Conservation (phyloP, 768 basidiomycete genomes). For the Tephrocybe sp. region DNA sequence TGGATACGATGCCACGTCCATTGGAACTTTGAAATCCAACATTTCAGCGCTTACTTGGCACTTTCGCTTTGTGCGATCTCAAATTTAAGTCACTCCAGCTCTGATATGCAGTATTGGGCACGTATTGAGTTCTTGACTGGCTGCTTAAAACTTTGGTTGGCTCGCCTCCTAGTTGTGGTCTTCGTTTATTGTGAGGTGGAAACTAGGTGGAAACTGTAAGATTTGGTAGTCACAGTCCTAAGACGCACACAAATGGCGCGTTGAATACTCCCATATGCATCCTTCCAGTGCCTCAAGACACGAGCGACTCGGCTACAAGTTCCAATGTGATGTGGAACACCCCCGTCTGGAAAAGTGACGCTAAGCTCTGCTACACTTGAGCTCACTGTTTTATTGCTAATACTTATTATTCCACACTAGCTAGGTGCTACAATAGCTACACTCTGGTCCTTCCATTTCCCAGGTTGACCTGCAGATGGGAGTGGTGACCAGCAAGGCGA, state of each 20-base stretch:
- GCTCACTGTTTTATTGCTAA: not conserved
- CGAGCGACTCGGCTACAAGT: constrained; percentile 22
- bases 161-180: too few relatives aligned
- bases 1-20: too few relatives aligned
- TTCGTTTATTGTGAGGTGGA: constrained; percentile 9
- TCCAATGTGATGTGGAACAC: constrained; percentile 30
- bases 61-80: not conserved
- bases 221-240: too few relatives aligned
- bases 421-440: constrained; percentile 19
- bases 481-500: constrained; percentile 15
- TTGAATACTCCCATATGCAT: constrained; percentile 25
- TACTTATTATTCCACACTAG: not conserved
- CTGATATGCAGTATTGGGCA: not conserved
- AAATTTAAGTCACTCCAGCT: not conserved
- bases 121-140: not conserved
- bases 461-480: constrained; percentile 11
- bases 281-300: constrained; percentile 24
- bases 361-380: constrained; percentile 29
- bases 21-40: too few relatives aligned
- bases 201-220: too few relatives aligned
- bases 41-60: not conserved
- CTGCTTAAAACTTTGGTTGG: too few relatives aligned
- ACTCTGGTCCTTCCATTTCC: constrained; percentile 26
- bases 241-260: constrained; percentile 30
- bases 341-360: constrained; percentile 26